phyloP scores from a whole-genome alignment of 2,329 filamentous ascomycete genomes.

The Colletotrichum tabaci region DNA sequence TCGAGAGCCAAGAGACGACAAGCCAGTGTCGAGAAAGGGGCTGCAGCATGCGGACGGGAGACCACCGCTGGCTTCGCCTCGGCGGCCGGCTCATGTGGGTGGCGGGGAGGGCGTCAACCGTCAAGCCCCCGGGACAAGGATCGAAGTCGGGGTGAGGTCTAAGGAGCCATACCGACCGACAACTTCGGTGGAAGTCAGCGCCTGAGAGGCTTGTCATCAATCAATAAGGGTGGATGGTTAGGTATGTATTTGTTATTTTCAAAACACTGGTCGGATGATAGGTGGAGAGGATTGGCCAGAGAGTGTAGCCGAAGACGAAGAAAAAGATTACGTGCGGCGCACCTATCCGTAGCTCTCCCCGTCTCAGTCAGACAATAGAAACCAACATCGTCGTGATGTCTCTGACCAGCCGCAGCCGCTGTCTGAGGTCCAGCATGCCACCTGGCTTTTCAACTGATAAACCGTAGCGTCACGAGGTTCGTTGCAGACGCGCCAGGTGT shows the following conservation, averaged over 20 bases:
- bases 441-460: neutral
- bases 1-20: neutral
- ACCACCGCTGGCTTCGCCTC: constrained; percentile 10
- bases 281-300: constrained; percentile 18
- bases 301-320: neutral
- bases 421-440: neutral
- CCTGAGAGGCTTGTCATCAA: constrained; percentile 18
- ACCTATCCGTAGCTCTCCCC: neutral
- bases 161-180: neutral
- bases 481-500: constrained; percentile 14
- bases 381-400: neutral
- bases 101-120: neutral
- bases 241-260: too few relatives aligned
- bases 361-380: neutral
- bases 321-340: too few relatives aligned
- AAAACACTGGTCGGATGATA: neutral
- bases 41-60: constrained; percentile 22
- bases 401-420: constrained; percentile 1
- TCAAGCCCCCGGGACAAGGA: neutral
- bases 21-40: neutral
- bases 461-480: neutral
- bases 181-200: neutral
- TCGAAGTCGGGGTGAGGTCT: neutral
- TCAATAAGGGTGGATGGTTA: neutral
- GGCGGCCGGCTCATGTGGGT: constrained; percentile 14